Percentiles rank a stretch among this genome's conserved stretches.
phyloP scores from a whole-genome alignment of 2,329 filamentous ascomycete species.

The Aspergillus hiratsukae region DNA sequence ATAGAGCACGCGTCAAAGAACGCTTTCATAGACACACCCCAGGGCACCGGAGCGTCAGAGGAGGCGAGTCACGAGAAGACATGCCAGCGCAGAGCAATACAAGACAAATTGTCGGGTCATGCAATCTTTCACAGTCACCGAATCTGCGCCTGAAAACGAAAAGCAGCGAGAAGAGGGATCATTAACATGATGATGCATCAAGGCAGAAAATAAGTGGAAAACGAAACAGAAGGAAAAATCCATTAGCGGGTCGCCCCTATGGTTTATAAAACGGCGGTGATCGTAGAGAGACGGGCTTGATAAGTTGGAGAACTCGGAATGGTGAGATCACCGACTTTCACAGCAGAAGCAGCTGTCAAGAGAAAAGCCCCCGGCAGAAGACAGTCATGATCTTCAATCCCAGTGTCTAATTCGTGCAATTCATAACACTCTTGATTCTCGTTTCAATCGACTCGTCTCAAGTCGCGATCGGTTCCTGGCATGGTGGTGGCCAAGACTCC shows the following conservation, averaged over 20 bases:
- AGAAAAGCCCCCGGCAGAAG: constrained; percentile 3
- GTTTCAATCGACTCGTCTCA: constrained; percentile 26
- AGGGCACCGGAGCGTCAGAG: not conserved
- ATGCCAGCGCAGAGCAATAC: not conserved
- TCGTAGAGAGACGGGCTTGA: constrained; percentile 8
- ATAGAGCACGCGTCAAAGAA: not conserved
- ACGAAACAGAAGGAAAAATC: constrained; percentile 9
- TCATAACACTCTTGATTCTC: constrained; percentile 30
- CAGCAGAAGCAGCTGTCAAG: constrained; percentile 1
- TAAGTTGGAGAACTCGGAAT: constrained; percentile 5
- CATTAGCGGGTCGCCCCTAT: constrained; percentile 35
- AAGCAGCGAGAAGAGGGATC: not conserved
- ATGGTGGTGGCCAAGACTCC: not conserved
- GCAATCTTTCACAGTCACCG: not conserved
- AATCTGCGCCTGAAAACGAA: constrained; percentile 1
- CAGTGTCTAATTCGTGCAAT: constrained; percentile 26
- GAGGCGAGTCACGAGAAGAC: not conserved
- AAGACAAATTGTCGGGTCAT: not conserved
- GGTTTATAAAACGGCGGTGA: constrained; percentile 27
- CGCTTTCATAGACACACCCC: not conserved
- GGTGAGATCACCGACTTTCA: constrained; percentile 8
- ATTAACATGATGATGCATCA: constrained; percentile 5
- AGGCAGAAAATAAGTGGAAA: not conserved
- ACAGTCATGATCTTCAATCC: constrained; percentile 11
- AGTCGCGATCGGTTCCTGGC: constrained; percentile 10